Evolutionary conservation across 768 basidiomycete genomes (phyloP), one percentile per base, ranked within the genome.

Genomic region (Inosperma sp.): DNA sequence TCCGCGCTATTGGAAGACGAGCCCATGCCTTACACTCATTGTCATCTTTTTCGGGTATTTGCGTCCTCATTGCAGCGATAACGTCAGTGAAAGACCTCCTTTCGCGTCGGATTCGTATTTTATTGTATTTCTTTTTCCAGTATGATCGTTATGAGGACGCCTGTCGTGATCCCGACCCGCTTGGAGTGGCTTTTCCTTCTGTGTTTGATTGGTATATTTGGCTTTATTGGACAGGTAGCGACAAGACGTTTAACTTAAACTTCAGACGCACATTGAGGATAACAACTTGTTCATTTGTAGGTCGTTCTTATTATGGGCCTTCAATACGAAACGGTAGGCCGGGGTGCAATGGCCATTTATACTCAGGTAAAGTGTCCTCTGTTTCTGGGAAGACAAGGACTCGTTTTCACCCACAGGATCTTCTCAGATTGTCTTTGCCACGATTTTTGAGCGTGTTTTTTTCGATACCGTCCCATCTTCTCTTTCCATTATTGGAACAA

Each of bases 21-120:
- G 89, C 89, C 1, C 84, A 87, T 56, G 73, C 89, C 1, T 64
- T 91, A 50, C 91, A 94, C 62, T 72, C 78, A 2, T 73, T 92
- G 58, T 66, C 75, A 0, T 88, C 79, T 47, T 91, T 85, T 63
- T 81, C 84, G 1, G 62, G 74, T 7, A 72, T 78, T 55, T 83
- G 79, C 45, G 74, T 83, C 1, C 48, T 73, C 23, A 65, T 69
- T 21, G 67, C 73, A 2, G 43, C 61, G 8, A 53, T 67, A 19
- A 62, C 63, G 74, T 76, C 51, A 27, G 71, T 65, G 25, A 21
- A 6, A 14, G 27, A 14, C 35, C 31, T 43, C 7, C 39, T 22
- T 39, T 14, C n/a, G 8, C 12, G 21, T 25, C 8, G 26, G 14
- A 17, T 35, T 2, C 8, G 39, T 17, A 26, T 25, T 41, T 41